Evolutionary conservation across 1,139 yeast genomes (phyloP), one percentile per base, ranked within the genome.

Genomic region (Blastobotrys persicus): DNA sequence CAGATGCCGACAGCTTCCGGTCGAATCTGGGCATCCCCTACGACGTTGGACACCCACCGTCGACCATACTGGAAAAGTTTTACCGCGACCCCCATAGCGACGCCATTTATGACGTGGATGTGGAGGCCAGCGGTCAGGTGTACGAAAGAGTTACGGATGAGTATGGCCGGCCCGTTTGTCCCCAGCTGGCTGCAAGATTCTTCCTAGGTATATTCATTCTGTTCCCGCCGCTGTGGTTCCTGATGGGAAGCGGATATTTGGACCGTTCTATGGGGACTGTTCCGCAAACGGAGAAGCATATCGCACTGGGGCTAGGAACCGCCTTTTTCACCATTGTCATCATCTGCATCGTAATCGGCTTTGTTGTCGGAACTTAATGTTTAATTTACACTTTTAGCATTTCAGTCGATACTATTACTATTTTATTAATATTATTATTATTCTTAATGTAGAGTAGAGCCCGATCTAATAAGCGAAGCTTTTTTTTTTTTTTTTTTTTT

Each of bases 181-280:
- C 57, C 3, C 45, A 31, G 4, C 26, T 38, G 14, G 35, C 44
- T 7, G 55, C 60, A 11, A 47, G 55, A n/a, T 32, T 52, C 7
- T 41, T 62, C 31, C 48, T 64, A 17, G 55, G 55, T 0, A 47
- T 50, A 9, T 66, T 64, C 44, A 17, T 56, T 1, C 33, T 60
- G n/a, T 67, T 70, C 53, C 74, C 74, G 3, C 74, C 74, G 12
- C 47, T 63, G 23, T 69, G 71, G 71, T 50, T 70, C 40, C 61
- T 70, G 9, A 53, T 70, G 46, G 71, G 66, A 4, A 53, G 60
- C 1, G 74, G 74, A 6, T 62, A 57, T 49, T 57, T 69, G 39
- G 74, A 70, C 50, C 47, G 52, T 6, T 55, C 58, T 4, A 52
- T 61, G 3, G 74, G 74, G 2, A 60, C 57, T 14, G 55, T 70